A percentile compares a stretch with the other conserved stretches of the same genome.
Conservation (phyloP, 2,329 filamentous ascomycete genomes). For the Sphaerulina vaccinii region DNA sequence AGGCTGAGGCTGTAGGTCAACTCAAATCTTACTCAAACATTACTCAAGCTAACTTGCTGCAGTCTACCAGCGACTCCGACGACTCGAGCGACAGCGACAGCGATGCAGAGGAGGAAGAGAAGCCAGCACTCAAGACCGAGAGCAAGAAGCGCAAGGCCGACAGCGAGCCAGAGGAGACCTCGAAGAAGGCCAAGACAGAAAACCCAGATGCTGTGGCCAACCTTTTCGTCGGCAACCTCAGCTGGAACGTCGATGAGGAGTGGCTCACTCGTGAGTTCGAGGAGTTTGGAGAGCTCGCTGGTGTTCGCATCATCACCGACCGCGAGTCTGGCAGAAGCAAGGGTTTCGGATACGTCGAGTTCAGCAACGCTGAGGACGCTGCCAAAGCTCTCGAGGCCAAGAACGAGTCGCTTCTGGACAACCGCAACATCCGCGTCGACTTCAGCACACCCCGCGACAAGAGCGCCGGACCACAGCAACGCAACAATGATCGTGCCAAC, state of each 20-base stretch:
- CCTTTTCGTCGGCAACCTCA: conserved; percentile 85
- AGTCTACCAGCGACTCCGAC: conserved; percentile 36
- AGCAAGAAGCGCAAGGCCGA: conserved; percentile 69
- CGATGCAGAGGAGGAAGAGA: conserved; percentile 36
- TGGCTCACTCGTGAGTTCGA: conserved; percentile 79
- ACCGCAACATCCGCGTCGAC: conserved; percentile 74
- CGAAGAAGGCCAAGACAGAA: conserved; percentile 68
- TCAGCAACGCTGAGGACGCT: conserved; percentile 65
- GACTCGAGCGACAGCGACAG: conserved; percentile 41
- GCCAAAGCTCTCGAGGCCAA: conserved; percentile 71
- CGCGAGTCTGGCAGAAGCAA: conserved; percentile 78
- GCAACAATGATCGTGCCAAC: conserved; percentile 57
- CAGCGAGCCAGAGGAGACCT: conserved; percentile 49
- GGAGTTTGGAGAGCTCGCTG: conserved; percentile 68
- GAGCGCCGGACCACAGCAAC: conserved; percentile 44
- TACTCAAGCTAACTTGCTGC: conserved; percentile 11
- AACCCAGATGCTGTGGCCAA: conserved; percentile 53
- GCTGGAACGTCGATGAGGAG: conserved; percentile 87
- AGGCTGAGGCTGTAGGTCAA: conserved; percentile 15
- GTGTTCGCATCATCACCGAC: conserved; percentile 80
- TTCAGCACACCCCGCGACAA: conserved; percentile 67
- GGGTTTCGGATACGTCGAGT: conserved; percentile 92
- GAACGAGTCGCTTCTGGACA: conserved; percentile 72
- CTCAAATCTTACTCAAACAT: neutral
- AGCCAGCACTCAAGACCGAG: conserved; percentile 38